Conservation (phyloP, 2,329 filamentous ascomycete species). For the Scopulariopsis brevicaulis region DNA sequence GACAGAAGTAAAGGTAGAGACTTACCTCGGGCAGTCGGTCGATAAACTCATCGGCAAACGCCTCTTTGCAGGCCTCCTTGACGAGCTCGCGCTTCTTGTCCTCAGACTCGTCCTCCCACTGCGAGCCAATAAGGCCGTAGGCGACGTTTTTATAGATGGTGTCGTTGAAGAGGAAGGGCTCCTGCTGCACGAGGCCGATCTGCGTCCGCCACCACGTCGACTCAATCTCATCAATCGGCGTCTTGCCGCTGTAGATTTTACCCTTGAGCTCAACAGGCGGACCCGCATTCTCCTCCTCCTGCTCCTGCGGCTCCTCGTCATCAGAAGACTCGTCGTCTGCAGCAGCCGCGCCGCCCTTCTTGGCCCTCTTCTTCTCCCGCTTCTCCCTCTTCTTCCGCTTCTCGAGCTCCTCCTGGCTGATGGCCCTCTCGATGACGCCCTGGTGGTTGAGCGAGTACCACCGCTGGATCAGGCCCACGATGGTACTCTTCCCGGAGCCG, state of each 20-base stretch:
- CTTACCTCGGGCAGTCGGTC: slow-evolving; percentile 44
- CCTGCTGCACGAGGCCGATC: slow-evolving; percentile 39
- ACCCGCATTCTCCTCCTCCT: slow-evolving; percentile 3
- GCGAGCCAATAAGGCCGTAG: slow-evolving; percentile 41
- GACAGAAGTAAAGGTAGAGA: slow-evolving; percentile 4
- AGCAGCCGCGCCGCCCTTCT: not conserved
- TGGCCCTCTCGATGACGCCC: slow-evolving; percentile 35
- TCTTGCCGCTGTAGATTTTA: slow-evolving; percentile 8
- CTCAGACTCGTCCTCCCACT: slow-evolving; percentile 32
- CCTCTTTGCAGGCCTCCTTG: slow-evolving; percentile 51
- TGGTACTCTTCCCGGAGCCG: slow-evolving; percentile 63
- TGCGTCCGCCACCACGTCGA: slow-evolving; percentile 31
- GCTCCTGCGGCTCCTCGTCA: not conserved
- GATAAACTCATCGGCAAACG: slow-evolving; percentile 61
- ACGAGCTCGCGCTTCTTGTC: slow-evolving; percentile 39
- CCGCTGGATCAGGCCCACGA: slow-evolving; percentile 57
- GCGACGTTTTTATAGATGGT: slow-evolving; percentile 47
- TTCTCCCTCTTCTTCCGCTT: slow-evolving; percentile 22
- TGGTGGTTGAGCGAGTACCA: slow-evolving; percentile 56
- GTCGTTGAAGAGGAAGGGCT: slow-evolving; percentile 39
- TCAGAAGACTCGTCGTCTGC: slow-evolving; percentile 1
- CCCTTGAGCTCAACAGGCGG: slow-evolving; percentile 5
- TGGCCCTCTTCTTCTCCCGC: slow-evolving; percentile 10
- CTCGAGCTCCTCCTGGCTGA: slow-evolving; percentile 34
- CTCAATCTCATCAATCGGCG: slow-evolving; percentile 10